Base-by-base conservation (phyloP, 495 filamentous ascomycete genomes). In the Penicillium fimorum region DNA sequence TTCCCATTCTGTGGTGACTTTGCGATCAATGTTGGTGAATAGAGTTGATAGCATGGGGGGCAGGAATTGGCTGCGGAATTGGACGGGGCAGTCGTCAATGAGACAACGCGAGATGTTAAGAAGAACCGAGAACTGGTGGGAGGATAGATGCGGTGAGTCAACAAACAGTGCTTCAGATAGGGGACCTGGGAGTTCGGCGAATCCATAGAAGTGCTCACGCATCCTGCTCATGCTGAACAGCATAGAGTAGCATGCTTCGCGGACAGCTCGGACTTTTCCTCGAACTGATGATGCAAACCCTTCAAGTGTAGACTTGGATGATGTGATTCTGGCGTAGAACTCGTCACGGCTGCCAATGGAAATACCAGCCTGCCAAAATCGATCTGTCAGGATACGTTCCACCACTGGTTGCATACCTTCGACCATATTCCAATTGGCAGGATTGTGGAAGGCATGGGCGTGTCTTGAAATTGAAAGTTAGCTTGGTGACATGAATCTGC, bases 291-390 rank as follows among this genome's bases (percentile, higher is more conserved):
- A 97, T 8, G 92, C 95, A 50, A 97, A 87, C 0, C 94, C 94
- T 72, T 99, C 94, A 38, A 96, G 80, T 0, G 92, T 96, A 44
- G 81, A 79, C 72, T 90, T 94, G 35, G 96, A 97, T 24, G 87
- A 85, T 10, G 87, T 85, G 30, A 99, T 92, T 41, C 87, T 82
- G 41, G 94, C 90, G 70, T 96, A 97, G 66, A 99, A 99, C 33
- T 96, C 91, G 50, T 97, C 94, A 62, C 91, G 88, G 61, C 88
- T 97, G 25, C 96, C 94, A 59, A 82, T 88, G 0, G 94, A 97
- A 40, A 99, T 99, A 15, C 94, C 94, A 15, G 93, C 89, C 80
- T 99, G 94, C 94, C 94, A 99, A 66, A 99, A 97, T 24, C 94
- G 87, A 73, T 99, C 94, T 2, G 91, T 96, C 17, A 99, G 75